Percentiles rank a stretch among this genome's conserved stretches.
These are phyloP conservation scores for Talinum fruticosum DNA, from an alignment of 148 eudicot genomes.

Conservation along the genomic window DNA sequence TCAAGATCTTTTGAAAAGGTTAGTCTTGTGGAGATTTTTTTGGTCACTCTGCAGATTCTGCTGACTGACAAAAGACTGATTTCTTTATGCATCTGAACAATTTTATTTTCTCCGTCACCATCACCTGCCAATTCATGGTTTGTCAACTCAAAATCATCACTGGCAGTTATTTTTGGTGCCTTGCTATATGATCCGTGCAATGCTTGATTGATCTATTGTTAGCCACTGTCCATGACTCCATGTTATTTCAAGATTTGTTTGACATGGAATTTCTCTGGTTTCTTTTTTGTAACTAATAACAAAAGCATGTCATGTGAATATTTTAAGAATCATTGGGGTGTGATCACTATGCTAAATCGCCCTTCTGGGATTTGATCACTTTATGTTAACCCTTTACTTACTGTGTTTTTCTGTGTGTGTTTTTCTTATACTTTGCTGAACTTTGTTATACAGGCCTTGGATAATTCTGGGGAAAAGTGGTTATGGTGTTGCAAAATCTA, in stretches of 20 bases:
- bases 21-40: background rate
- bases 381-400: background rate
- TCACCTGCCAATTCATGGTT: conserved; percentile 2
- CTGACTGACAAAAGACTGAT: background rate
- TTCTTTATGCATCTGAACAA: background rate
- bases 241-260: background rate
- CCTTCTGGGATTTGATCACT: background rate
- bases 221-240: background rate
- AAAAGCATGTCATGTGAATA: background rate
- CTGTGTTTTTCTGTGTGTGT: background rate
- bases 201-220: background rate
- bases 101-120: background rate
- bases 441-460: conserved; percentile 52
- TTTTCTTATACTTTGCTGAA: conserved; percentile 5
- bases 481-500: conserved; percentile 87
- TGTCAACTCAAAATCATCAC: background rate
- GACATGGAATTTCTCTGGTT: background rate
- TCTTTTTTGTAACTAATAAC: background rate
- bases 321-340: background rate
- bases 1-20: conserved; percentile 74
- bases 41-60: background rate
- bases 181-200: background rate
- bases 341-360: background rate
- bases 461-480: conserved; percentile 80
- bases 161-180: background rate